Conservation (phyloP, 2,329 filamentous ascomycete genomes). For the Aspergillus chevalieri region DNA sequence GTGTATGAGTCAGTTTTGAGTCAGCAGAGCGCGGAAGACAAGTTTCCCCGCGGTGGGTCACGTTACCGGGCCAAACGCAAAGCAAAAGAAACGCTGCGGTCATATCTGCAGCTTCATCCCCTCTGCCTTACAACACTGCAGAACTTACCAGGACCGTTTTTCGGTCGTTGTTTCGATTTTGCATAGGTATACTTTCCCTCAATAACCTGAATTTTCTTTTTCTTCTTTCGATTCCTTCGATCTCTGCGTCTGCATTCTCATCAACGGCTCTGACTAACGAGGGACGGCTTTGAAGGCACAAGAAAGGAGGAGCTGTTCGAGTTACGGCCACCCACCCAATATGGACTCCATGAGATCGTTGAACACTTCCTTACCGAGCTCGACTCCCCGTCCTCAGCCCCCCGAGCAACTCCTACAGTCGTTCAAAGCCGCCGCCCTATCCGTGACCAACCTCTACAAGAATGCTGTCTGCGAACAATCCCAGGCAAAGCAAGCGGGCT, state of each 20-base stretch:
- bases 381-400: conserved; percentile 43
- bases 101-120: conserved; percentile 9
- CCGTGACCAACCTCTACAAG: conserved; percentile 95
- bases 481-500: conserved; percentile 71
- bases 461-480: conserved; percentile 73
- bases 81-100: background rate
- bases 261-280: conserved; percentile 4
- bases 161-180: background rate
- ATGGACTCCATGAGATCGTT: conserved; percentile 63
- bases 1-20: conserved; percentile 13
- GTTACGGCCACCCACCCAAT: conserved; percentile 6
- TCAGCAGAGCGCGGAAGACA: conserved; percentile 23
- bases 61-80: conserved; percentile 26
- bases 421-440: conserved; percentile 87
- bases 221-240: conserved; percentile 2
- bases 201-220: background rate
- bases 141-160: conserved; percentile 4
- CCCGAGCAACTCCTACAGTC: conserved; percentile 65
- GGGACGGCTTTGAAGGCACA: conserved; percentile 2
- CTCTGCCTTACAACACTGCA: conserved; percentile 1
- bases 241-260: conserved; percentile 3
- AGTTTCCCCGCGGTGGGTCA: conserved; percentile 31
- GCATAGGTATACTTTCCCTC: background rate
- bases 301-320: conserved; percentile 3
- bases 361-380: conserved; percentile 55